Base-by-base conservation (phyloP, 306 rosid genomes). In the Vigna unguiculata region DNA sequence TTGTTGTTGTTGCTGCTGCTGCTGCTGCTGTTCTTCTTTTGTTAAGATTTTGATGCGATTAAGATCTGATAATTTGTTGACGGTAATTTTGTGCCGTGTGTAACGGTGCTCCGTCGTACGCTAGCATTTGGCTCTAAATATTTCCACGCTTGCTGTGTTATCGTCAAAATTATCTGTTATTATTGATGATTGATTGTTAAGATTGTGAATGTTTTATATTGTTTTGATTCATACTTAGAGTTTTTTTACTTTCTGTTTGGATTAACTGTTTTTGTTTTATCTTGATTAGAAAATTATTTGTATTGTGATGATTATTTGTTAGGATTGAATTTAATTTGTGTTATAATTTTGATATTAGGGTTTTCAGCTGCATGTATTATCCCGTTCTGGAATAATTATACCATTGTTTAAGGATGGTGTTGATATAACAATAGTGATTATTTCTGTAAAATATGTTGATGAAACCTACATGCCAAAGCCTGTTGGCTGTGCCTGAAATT, bases 21-120 rank as follows among this genome's bases (percentile, higher is more conserved):
- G 8, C 7, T 34, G 36, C 6, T 7, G 9, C 6, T 40, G 3
- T 48, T 43, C 0, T n/a, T n/a, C 14, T 30, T 61, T 2, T 28
- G 15, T 13, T 52, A 21, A 53, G 62, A 45, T 72, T 72, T 48
- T 47, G 5, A 25, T 69, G 11, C 13, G 43, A 69, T 75, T 69
- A 13, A 67, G 72, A 81, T 81, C 77, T 69, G 77, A 68, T 17
- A 36, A 2, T 69, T 60, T 22, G 3, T 65, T 10, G 32, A 49
- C 5, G 4, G 4, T 63, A 20, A 53, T 64, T 28, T 72, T 30
- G 24, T 19, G 25, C 21, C 40, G 12, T 67, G 55, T 22, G 57
- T 66, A 22, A 14, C 17, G 47, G 22, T 22, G 41, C 66, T 67
- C 9, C 6, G 15, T 59, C 13, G 16, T 7, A 5, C 40, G 53